A percentile compares a stretch with the other conserved stretches of the same genome.
Evolutionary conservation across 306 rosid genomes (phyloP).

Genomic region (Cucurbita pepo): DNA sequence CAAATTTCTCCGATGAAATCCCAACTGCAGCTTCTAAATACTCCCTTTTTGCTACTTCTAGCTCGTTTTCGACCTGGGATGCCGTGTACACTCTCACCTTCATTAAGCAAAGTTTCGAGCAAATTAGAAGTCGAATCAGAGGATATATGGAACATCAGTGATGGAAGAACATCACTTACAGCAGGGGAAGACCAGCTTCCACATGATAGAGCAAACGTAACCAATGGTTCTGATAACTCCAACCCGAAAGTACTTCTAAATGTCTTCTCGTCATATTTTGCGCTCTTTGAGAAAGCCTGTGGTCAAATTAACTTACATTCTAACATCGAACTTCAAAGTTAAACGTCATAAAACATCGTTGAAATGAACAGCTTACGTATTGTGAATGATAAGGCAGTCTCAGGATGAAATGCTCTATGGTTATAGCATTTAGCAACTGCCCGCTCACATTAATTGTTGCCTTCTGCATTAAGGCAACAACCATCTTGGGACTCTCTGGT

Average conservation of each 20-base stretch:
- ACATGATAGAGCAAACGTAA: slow-evolving; percentile 86
- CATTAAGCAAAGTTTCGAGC: slow-evolving; percentile 16
- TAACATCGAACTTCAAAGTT: background rate
- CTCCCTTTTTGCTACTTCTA: slow-evolving; percentile 78
- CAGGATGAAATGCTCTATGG: slow-evolving; percentile 79
- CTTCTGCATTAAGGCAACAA: slow-evolving; percentile 58
- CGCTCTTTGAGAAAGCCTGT: slow-evolving; percentile 52
- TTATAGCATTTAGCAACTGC: slow-evolving; percentile 57
- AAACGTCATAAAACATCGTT: background rate
- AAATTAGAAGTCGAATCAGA: background rate
- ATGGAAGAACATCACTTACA: slow-evolving; percentile 31
- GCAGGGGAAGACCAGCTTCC: slow-evolving; percentile 99
- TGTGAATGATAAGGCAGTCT: slow-evolving; percentile 86
- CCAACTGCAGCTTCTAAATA: slow-evolving; percentile 73
- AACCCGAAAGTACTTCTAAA: slow-evolving; percentile 55
- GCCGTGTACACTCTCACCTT: slow-evolving; percentile 92
- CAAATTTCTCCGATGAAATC: slow-evolving; percentile 47
- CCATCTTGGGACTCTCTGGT: slow-evolving; percentile 70
- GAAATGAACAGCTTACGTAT: slow-evolving; percentile 51
- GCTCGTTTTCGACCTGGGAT: slow-evolving; percentile 64
- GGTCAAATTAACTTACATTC: background rate
- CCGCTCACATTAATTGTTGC: slow-evolving; percentile 78
- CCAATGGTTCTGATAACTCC: slow-evolving; percentile 90
- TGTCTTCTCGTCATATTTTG: slow-evolving; percentile 48
- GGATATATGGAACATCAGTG: too few species aligned